Evolutionary conservation across 148 eudicot genomes (phyloP), one percentile per base, ranked within the genome.

Genomic region (Amaranthus palmeri): DNA sequence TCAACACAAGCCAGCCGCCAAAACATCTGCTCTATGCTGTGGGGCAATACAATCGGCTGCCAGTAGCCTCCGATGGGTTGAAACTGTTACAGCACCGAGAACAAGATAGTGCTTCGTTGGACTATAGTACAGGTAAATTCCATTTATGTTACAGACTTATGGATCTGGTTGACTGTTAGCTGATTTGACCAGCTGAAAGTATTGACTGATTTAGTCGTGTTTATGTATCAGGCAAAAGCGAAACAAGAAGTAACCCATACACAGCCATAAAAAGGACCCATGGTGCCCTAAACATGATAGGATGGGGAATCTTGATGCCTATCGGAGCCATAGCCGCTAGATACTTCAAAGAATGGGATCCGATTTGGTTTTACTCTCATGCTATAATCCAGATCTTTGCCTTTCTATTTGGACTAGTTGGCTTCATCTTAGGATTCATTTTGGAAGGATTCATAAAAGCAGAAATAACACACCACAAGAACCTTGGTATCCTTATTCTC

Each of bases 321-420:
- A 84, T 88, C 18, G 97, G 98, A 13, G 85, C 75, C 3, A 81
- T 95, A 46, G 82, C 85, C 3, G 97, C 97, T 47, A 83, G 98
- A 0, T 83, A 80, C 84, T 69, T 85, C 69, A 88, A 78, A 79
- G 76, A 83, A 57, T 85, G 79, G 81, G 97, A 95, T 69, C 96
- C 98, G 46, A 53, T 85, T 9, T 95, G 98, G 98, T 95, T 89
- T 74, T 95, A 95, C 54, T 51, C 83, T 5, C 98, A 95, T 53
- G 69, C 74, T 10, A 69, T 65, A 36, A 78, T 95, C 71, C 97
- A 91, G 62, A 67, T 77, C 14, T 15, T 81, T 2, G 85, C 81
- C 13, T 95, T 92, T 69, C 72, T 86, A 25, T 74, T 88, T 47
- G 98, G 97, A 48, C 72, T 89, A 4, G 72, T 78, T 0, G 98